Percentiles rank a stretch among this genome's conserved stretches.
phyloP scores from a whole-genome alignment of 768 basidiomycete species.

The Neoboletus subvelutipes region DNA sequence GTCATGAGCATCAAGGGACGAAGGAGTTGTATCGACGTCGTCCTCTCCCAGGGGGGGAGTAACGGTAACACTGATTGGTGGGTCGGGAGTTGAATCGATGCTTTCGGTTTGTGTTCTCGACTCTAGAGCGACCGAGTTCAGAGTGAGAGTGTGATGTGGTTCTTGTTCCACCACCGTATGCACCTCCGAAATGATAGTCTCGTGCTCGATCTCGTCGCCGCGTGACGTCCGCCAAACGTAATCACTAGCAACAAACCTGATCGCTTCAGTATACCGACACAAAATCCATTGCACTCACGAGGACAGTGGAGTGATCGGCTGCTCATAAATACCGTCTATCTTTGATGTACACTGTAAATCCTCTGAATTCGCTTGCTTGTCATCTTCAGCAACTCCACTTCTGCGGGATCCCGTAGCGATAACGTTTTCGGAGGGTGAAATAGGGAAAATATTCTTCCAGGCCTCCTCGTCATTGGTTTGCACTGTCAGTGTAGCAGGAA shows the following conservation, averaged over 20 bases:
- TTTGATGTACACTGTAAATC: no score
- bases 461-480: neutral
- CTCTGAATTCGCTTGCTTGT: no score
- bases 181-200: neutral
- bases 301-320: neutral
- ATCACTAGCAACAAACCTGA: neutral
- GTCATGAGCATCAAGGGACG: neutral
- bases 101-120: neutral
- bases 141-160: neutral
- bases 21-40: neutral
- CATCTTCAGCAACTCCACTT: no score
- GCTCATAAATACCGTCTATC: neutral
- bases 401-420: no score
- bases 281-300: constrained; percentile 2
- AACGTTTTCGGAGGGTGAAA: no score
- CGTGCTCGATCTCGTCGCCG: neutral
- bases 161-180: neutral
- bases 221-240: neutral
- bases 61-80: neutral
- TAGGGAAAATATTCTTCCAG: no score
- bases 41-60: neutral
- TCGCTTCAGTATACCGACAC: neutral
- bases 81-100: neutral
- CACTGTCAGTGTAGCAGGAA: neutral
- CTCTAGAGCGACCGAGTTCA: neutral